phyloP scores from a whole-genome alignment of 305 asterid species.

The Fraxinus dipetala region DNA sequence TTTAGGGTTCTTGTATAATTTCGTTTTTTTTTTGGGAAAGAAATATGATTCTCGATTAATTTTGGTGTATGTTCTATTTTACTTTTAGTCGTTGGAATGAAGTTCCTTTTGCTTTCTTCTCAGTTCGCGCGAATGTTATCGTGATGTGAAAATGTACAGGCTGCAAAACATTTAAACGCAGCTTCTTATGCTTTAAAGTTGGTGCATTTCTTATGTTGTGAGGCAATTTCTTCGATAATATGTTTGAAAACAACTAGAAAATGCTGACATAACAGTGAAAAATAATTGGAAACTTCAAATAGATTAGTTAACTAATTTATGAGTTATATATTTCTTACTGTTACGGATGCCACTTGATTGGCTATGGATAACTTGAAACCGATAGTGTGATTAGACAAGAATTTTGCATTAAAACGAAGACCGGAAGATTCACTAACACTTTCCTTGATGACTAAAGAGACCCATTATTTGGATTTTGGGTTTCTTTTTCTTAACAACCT shows the following conservation, averaged over 20 bases:
- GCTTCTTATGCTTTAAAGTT: background rate
- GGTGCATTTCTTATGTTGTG: background rate
- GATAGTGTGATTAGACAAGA: background rate
- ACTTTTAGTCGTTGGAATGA: background rate
- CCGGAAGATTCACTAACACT: background rate
- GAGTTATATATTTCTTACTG: background rate
- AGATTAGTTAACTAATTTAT: background rate
- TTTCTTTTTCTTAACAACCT: background rate
- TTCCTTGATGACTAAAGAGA: background rate
- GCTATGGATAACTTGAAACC: background rate
- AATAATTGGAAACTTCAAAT: background rate
- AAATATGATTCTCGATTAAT: slow-evolving; percentile 8
- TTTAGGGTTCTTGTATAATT: background rate
- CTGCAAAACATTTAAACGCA: background rate
- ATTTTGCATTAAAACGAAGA: background rate
- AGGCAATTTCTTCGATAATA: background rate
- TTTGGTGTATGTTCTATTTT: slow-evolving; percentile 6
- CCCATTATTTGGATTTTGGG: background rate
- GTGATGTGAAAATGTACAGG: background rate
- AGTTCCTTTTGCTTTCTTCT: slow-evolving; percentile 3
- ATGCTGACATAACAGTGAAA: background rate
- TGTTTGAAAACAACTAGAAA: background rate
- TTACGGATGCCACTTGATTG: background rate
- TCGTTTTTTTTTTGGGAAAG: background rate
- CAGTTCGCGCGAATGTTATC: background rate